These are phyloP conservation scores for Leptographium lundbergii DNA, from an alignment of 2,329 filamentous ascomycete species.

Conservation along the genomic window DNA sequence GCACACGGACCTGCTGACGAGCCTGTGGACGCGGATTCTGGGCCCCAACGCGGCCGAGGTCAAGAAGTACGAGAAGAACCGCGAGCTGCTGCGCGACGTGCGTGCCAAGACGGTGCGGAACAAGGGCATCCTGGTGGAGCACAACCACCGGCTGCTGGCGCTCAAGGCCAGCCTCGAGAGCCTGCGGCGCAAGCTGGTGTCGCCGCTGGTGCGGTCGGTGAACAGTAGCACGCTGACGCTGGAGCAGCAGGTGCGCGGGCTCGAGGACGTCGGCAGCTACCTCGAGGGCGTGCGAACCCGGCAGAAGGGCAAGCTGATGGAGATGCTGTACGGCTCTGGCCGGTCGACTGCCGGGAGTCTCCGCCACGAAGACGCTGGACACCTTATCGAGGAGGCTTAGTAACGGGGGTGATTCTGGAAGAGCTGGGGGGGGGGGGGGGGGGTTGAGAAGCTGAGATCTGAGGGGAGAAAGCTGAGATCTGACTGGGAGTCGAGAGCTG, in stretches of 20 bases:
- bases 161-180: slow-evolving; percentile 79
- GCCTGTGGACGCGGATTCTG: slow-evolving; percentile 75
- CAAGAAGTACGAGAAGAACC: slow-evolving; percentile 89
- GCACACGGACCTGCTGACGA: slow-evolving; percentile 63
- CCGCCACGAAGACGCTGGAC: neutral
- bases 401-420: too few species aligned
- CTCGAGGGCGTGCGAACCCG: slow-evolving; percentile 61
- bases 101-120: slow-evolving; percentile 75
- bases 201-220: slow-evolving; percentile 62
- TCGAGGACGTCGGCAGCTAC: slow-evolving; percentile 69
- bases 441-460: neutral
- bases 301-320: slow-evolving; percentile 75
- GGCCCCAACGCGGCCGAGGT: slow-evolving; percentile 62
- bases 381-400: neutral
- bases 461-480: neutral
- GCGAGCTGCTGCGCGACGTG: slow-evolving; percentile 63
- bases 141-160: slow-evolving; percentile 71
- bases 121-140: slow-evolving; percentile 74
- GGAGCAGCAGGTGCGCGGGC: slow-evolving; percentile 72
- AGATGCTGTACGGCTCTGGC: slow-evolving; percentile 55
- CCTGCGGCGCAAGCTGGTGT: slow-evolving; percentile 71
- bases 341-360: neutral
- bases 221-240: slow-evolving; percentile 60
- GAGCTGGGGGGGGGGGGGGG: neutral
- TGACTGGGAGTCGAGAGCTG: too few species aligned